Conservation (phyloP, 306 rosid species). For the Sophora flavescens region DNA sequence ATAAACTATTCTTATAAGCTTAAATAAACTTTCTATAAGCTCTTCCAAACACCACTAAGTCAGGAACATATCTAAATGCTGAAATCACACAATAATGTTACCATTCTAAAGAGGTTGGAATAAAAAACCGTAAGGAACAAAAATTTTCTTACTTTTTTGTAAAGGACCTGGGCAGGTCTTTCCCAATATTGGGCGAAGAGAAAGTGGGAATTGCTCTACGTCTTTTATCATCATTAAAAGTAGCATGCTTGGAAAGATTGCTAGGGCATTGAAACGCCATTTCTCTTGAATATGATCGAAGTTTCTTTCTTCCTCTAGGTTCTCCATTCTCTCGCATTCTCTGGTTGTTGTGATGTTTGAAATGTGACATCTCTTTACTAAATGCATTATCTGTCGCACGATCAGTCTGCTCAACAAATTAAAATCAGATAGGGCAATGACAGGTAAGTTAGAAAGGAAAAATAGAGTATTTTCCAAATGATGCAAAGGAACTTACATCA, state of each 20-base stretch:
- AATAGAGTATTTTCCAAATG: slow-evolving; percentile 35
- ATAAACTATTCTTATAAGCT: too few relatives aligned
- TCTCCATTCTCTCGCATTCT: slow-evolving; percentile 47
- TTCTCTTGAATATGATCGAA: slow-evolving; percentile 55
- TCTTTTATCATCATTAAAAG: slow-evolving; percentile 50
- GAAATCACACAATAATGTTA: slow-evolving; percentile 32
- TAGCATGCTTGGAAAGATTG: slow-evolving; percentile 45
- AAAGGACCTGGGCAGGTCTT: slow-evolving; percentile 44
- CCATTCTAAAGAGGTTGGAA: slow-evolving; percentile 13
- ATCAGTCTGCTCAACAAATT: slow-evolving; percentile 61
- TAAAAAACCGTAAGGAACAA: slow-evolving; percentile 34
- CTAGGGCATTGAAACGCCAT: slow-evolving; percentile 44
- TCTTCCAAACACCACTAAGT: too few relatives aligned
- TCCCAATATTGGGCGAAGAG: slow-evolving; percentile 36
- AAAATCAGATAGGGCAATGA: slow-evolving; percentile 42
- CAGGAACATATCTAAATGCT: neutral
- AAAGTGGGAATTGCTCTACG: slow-evolving; percentile 46
- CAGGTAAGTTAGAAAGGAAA: slow-evolving; percentile 33
- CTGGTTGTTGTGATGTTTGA: slow-evolving; percentile 53
- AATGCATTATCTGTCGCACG: slow-evolving; percentile 46
- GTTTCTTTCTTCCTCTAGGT: slow-evolving; percentile 50
- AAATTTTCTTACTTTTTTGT: slow-evolving; percentile 52
- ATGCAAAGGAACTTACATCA: slow-evolving; percentile 61
- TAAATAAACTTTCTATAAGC: too few relatives aligned
- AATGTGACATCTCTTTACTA: slow-evolving; percentile 56